Conservation (phyloP, 2,329 filamentous ascomycete genomes). For the Elsinoe batatas region DNA sequence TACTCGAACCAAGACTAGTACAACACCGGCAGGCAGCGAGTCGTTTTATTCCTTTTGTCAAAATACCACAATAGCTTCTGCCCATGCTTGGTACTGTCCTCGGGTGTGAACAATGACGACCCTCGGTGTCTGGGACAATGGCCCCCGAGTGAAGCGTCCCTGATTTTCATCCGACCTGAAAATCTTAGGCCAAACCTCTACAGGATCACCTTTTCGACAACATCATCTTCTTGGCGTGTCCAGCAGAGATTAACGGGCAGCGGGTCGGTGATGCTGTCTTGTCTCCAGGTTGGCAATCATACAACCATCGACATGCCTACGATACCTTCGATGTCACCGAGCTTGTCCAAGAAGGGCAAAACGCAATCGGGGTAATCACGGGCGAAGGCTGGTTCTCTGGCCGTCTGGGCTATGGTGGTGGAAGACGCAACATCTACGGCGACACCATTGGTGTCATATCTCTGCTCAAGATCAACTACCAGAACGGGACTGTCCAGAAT, state of each 20-base stretch:
- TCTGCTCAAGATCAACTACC: constrained; percentile 30
- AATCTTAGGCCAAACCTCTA: neutral
- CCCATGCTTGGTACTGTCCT: neutral
- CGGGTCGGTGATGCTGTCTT: constrained; percentile 27
- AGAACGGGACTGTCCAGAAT: constrained; percentile 9
- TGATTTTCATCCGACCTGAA: neutral
- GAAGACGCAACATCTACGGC: constrained; percentile 31
- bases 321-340: constrained; percentile 44
- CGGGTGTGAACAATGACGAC: neutral
- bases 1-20: neutral
- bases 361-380: constrained; percentile 35
- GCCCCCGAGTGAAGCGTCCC: neutral
- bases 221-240: neutral
- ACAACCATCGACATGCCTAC: constrained; percentile 42
- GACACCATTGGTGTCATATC: constrained; percentile 32
- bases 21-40: neutral
- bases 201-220: neutral
- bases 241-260: constrained; percentile 38
- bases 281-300: constrained; percentile 46
- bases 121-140: neutral
- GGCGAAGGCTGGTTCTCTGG: constrained; percentile 44
- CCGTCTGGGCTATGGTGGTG: constrained; percentile 27
- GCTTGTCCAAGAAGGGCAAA: constrained; percentile 28
- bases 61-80: neutral
- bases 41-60: neutral